These are phyloP conservation scores for Dissoconium aciculare DNA, from an alignment of 2,329 filamentous ascomycete genomes.

Conservation along the genomic window DNA sequence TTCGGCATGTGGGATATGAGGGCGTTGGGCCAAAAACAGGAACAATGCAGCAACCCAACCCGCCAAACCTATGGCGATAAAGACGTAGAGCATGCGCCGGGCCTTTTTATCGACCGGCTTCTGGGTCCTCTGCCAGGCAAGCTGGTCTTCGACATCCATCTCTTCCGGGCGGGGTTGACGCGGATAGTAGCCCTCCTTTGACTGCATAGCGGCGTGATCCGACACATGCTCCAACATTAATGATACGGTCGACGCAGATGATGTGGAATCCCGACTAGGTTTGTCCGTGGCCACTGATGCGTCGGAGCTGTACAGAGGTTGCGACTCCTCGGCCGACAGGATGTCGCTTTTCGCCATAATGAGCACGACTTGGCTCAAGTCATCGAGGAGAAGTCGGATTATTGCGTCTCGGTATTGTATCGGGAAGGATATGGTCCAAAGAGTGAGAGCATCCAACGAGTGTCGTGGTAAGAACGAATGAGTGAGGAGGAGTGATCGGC, in stretches of 20 bases:
- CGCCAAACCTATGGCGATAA: conserved; percentile 45
- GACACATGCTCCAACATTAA: conserved; percentile 65
- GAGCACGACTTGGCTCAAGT: too few species aligned
- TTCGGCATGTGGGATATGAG: conserved; percentile 50
- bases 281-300: conserved; percentile 20
- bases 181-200: conserved; percentile 32
- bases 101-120: conserved; percentile 51
- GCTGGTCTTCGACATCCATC: conserved; percentile 39
- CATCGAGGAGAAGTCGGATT: too few species aligned
- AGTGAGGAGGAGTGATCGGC: too few species aligned
- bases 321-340: conserved; percentile 30
- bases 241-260: conserved; percentile 72
- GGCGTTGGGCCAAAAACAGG: conserved; percentile 49
- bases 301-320: conserved; percentile 28
- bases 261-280: conserved; percentile 38
- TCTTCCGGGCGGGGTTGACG: conserved; percentile 24
- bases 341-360: conserved; percentile 12
- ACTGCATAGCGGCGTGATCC: conserved; percentile 35
- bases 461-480: too few species aligned
- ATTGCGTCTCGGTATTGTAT: too few species aligned
- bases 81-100: conserved; percentile 46
- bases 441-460: too few species aligned
- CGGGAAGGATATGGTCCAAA: neutral
- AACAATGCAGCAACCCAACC: conserved; percentile 55
- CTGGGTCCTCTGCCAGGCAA: conserved; percentile 25